phyloP scores from a whole-genome alignment of 169 alveolate species.

The Toxoplasma gondii region DNA sequence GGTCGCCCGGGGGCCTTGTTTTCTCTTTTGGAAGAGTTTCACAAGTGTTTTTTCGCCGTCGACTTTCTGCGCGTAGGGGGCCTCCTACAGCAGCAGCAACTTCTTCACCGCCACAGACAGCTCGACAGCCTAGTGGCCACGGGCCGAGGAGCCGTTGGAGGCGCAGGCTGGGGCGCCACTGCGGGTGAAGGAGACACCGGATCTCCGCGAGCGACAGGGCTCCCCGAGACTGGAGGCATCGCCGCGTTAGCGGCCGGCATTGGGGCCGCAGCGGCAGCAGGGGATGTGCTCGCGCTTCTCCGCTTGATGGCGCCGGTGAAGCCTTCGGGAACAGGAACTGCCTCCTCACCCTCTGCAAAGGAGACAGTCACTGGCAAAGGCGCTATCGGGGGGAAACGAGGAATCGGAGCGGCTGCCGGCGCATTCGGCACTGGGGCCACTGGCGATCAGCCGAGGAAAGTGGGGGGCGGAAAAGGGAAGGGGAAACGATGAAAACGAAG shows the following conservation, averaged over 20 bases:
- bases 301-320: neutral
- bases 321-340: neutral
- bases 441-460: neutral
- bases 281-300: constrained; percentile 2
- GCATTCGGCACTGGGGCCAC: neutral
- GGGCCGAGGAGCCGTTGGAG: neutral
- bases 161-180: neutral
- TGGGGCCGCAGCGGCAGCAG: constrained; percentile 7
- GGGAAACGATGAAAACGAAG: neutral
- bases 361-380: neutral
- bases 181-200: neutral
- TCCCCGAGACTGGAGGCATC: too few relatives aligned
- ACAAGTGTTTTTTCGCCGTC: neutral
- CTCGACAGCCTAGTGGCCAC: neutral
- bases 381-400: neutral
- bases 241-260: too few relatives aligned
- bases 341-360: neutral
- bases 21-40: neutral
- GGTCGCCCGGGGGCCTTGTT: neutral
- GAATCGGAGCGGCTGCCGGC: neutral
- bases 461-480: neutral
- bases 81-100: constrained; percentile 16
- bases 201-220: neutral
- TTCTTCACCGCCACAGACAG: neutral
- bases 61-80: neutral